phyloP scores from a whole-genome alignment of 2,329 filamentous ascomycete species.

The Trichoderma simmonsii region DNA sequence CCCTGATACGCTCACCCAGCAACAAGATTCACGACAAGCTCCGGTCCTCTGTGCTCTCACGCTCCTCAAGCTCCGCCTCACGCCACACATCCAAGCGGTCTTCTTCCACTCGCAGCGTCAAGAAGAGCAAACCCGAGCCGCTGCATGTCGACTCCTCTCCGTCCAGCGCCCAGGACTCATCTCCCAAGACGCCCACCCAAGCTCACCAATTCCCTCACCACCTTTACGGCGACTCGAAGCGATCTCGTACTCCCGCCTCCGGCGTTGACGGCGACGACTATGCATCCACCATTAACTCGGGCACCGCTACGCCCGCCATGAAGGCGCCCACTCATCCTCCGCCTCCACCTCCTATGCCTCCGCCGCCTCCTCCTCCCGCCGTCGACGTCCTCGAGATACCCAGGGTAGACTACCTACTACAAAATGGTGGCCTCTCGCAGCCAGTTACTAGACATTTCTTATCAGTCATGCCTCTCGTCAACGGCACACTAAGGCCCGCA shows the following conservation, averaged over 20 bases:
- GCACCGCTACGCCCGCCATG: conserved; percentile 40
- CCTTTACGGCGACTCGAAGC: conserved; percentile 41
- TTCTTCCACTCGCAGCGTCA: conserved; percentile 36
- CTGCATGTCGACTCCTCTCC: conserved; percentile 45
- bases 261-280: conserved; percentile 35
- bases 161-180: conserved; percentile 52
- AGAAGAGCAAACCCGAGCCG: conserved; percentile 35
- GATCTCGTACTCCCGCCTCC: conserved; percentile 34
- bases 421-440: conserved; percentile 76
- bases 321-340: conserved; percentile 35
- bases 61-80: conserved; percentile 33
- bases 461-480: conserved; percentile 56
- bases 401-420: conserved; percentile 85
- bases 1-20: conserved; percentile 43
- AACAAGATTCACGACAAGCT: conserved; percentile 37
- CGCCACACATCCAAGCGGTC: conserved; percentile 36
- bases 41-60: conserved; percentile 33
- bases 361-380: conserved; percentile 71
- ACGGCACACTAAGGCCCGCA: conserved; percentile 53
- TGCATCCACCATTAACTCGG: conserved; percentile 31
- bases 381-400: conserved; percentile 69
- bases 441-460: conserved; percentile 72
- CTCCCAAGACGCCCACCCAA: conserved; percentile 59
- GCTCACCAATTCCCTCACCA: conserved; percentile 49
- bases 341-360: conserved; percentile 47